Evolutionary conservation across 78 protist species (phyloP).

Genomic region (Tieghemostelium lacteum): DNA sequence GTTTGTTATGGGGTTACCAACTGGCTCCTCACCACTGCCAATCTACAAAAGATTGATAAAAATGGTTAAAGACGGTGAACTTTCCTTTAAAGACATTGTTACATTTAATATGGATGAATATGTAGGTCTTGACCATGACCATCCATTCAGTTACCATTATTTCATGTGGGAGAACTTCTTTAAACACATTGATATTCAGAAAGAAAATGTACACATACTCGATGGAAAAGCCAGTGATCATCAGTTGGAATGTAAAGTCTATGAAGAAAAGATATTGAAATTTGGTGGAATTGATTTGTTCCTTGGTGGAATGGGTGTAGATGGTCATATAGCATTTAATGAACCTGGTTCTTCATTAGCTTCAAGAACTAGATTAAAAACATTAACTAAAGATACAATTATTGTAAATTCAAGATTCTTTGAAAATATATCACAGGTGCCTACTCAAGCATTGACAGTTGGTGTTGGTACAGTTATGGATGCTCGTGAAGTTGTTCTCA

Average conservation of each 20-base stretch:
- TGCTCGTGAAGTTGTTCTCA: constrained; percentile 85
- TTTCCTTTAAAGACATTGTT: constrained; percentile 85
- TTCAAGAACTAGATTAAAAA: constrained; percentile 89
- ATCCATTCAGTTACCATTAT: constrained; percentile 90
- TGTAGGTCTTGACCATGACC: constrained; percentile 72
- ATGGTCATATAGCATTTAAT: constrained; percentile 97
- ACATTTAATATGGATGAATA: constrained; percentile 97
- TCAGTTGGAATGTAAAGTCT: constrained; percentile 74
- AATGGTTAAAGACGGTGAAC: constrained; percentile 58
- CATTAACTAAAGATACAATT: constrained; percentile 88
- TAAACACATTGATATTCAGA: constrained; percentile 88
- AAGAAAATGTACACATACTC: constrained; percentile 85
- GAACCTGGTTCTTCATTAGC: constrained; percentile 92
- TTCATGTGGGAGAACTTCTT: constrained; percentile 92
- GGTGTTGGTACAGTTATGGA: constrained; percentile 95
- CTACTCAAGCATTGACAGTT: constrained; percentile 92
- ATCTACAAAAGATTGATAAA: constrained; percentile 84
- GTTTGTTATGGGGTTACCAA: constrained; percentile 89
- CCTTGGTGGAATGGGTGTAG: constrained; percentile 93
- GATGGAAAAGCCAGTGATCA: constrained; percentile 85
- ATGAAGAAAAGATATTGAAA: constrained; percentile 76
- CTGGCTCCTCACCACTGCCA: constrained; percentile 86
- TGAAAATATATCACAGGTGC: constrained; percentile 88
- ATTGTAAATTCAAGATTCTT: constrained; percentile 91
- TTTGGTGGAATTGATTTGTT: constrained; percentile 92